Evolutionary conservation across 2,329 filamentous ascomycete genomes (phyloP), one percentile per base, ranked within the genome.

Genomic region (Dactylellina leptospora): DNA sequence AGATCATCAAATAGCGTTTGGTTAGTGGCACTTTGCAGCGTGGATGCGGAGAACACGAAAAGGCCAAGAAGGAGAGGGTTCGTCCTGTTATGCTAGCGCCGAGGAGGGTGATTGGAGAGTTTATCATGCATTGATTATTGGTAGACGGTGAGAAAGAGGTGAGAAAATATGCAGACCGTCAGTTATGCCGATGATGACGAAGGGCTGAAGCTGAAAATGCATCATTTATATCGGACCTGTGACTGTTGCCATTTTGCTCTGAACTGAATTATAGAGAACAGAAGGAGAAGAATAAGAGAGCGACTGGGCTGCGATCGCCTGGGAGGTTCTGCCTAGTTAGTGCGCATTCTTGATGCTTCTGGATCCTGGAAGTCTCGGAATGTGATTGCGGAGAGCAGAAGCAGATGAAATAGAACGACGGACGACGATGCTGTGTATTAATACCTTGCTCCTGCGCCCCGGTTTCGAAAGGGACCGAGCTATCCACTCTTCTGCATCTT

Each of bases 381-480:
- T 63, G 60, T 25, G 23, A 48, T 13, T 23, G 20, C 42, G 42
- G 42, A 33, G 45, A 40, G 33, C 25, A 33, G 54, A 20, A 54
- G 33, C 18, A 20, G 8, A n/a, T 5, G 5, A 6, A 9, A 47
- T 8, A n/a, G 6, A 23, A 4, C 30, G 30, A 33, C 30, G 30
- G 30, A 13, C 30, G 6, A 13, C 6, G 13, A 6, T 45, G 36
- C 8, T 33, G 47, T 22, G 22, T 66, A 66, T 66, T 66, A 66
- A 66, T 66, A 66, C 61, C 61, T 66, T 66, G 61, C n/a, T 66
- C 61, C 2, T 28, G 23, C 42, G 51, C 61, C 61, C 61, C 51
- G 42, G 61, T 56, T 66, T 66, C 61, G 30, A 64, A 64, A 56
- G 60, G 60, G 22, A 42, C 23, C n/a, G n/a, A n/a, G n/a, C n/a